These are phyloP conservation scores for Exophiala calicioides DNA, from an alignment of 2,329 filamentous ascomycete genomes.

Conservation along the genomic window DNA sequence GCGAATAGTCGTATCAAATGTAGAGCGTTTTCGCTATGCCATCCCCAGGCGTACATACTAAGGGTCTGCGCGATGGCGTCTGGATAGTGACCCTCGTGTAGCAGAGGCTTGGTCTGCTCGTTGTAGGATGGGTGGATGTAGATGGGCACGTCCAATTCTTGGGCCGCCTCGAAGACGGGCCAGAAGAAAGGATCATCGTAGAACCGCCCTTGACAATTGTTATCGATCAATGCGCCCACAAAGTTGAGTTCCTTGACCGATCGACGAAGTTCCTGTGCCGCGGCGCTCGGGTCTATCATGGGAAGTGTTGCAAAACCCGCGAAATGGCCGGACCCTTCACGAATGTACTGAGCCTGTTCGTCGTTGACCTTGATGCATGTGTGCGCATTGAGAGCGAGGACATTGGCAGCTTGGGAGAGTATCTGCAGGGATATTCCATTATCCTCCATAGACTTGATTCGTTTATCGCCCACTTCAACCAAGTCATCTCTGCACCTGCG, in stretches of 20 bases:
- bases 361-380: conserved; percentile 21
- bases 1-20: conserved; percentile 49
- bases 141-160: conserved; percentile 51
- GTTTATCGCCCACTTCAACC: conserved; percentile 12
- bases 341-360: not conserved
- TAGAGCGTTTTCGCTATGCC: conserved; percentile 40
- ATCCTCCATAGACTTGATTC: conserved; percentile 21
- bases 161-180: conserved; percentile 42
- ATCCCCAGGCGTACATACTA: conserved; percentile 36
- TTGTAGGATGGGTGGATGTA: conserved; percentile 54
- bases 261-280: conserved; percentile 38
- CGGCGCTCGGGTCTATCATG: conserved; percentile 39
- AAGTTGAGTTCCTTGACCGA: conserved; percentile 48
- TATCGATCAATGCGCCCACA: conserved; percentile 51
- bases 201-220: conserved; percentile 38
- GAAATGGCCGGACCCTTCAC: conserved; percentile 37
- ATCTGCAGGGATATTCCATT: conserved; percentile 27
- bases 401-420: conserved; percentile 19
- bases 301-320: conserved; percentile 48
- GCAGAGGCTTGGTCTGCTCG: conserved; percentile 35
- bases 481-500: conserved; percentile 3
- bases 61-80: conserved; percentile 6
- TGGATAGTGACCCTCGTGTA: conserved; percentile 43
- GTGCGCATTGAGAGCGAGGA: conserved; percentile 6
- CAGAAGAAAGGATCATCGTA: conserved; percentile 48